Percentiles rank a stretch among this genome's conserved stretches.
Conservation (phyloP, 2,329 filamentous ascomycete species). For the Alternaria tenuissima region DNA sequence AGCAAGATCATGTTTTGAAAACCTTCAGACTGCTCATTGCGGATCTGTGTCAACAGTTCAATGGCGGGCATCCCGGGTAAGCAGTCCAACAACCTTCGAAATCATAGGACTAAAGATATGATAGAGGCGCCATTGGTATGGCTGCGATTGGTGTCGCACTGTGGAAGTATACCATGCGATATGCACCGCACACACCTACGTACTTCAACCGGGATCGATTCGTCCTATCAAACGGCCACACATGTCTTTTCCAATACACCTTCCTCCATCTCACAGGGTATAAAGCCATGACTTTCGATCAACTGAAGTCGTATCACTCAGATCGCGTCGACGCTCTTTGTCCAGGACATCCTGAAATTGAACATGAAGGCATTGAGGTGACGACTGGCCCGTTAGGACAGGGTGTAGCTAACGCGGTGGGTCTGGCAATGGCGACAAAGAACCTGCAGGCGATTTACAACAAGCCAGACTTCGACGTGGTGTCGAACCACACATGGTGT, state of each 20-base stretch:
- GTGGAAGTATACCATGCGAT: slow-evolving; percentile 70
- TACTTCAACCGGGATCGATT: slow-evolving; percentile 71
- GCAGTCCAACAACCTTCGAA: slow-evolving; percentile 34
- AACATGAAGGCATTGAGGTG: slow-evolving; percentile 65
- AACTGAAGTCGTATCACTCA: slow-evolving; percentile 65
- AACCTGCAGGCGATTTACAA: slow-evolving; percentile 70
- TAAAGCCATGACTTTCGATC: slow-evolving; percentile 63
- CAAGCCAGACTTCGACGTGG: slow-evolving; percentile 54
- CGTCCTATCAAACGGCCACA: slow-evolving; percentile 68
- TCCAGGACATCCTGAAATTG: slow-evolving; percentile 66
- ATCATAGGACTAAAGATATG: not conserved
- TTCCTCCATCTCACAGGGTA: slow-evolving; percentile 64
- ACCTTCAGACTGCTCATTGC: slow-evolving; percentile 49
- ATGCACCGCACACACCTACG: slow-evolving; percentile 62
- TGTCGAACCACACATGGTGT: slow-evolving; percentile 63
- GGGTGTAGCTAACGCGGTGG: slow-evolving; percentile 65
- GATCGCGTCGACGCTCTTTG: slow-evolving; percentile 58
- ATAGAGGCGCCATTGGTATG: slow-evolving; percentile 60
- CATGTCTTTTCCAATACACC: slow-evolving; percentile 63
- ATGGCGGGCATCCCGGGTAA: slow-evolving; percentile 69
- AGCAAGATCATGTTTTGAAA: slow-evolving; percentile 23
- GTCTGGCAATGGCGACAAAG: slow-evolving; percentile 63
- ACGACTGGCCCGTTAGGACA: slow-evolving; percentile 68
- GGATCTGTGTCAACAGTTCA: slow-evolving; percentile 74
- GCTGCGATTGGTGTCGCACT: slow-evolving; percentile 68